These are phyloP conservation scores for Hapsidospora chrysogenum DNA, from an alignment of 495 filamentous ascomycete genomes.

Conservation along the genomic window DNA sequence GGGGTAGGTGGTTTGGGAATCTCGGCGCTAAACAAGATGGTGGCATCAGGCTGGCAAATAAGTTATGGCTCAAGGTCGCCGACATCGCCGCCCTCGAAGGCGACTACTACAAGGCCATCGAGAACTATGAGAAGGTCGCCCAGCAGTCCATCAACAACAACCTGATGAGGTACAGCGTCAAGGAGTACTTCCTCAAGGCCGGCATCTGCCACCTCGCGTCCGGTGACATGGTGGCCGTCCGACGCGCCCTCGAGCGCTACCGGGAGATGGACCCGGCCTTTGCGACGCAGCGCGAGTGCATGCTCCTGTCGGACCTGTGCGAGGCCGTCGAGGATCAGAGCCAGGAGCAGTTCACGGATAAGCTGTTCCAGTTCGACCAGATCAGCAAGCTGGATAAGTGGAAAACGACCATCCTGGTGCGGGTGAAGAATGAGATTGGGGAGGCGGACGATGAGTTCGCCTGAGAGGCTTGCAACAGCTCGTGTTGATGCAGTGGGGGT, in stretches of 20 bases:
- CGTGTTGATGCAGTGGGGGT: too few relatives aligned
- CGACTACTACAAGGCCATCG: slow-evolving; percentile 68
- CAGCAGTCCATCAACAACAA: slow-evolving; percentile 55
- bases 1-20: too few relatives aligned
- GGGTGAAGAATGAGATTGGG: slow-evolving; percentile 66
- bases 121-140: slow-evolving; percentile 67
- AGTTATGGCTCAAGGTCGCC: slow-evolving; percentile 73
- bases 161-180: slow-evolving; percentile 79
- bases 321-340: slow-evolving; percentile 56
- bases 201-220: slow-evolving; percentile 69
- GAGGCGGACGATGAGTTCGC: slow-evolving; percentile 45
- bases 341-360: slow-evolving; percentile 67
- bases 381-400: slow-evolving; percentile 86
- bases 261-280: slow-evolving; percentile 69
- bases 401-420: slow-evolving; percentile 76
- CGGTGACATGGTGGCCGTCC: slow-evolving; percentile 56
- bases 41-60: slow-evolving; percentile 57
- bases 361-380: slow-evolving; percentile 74
- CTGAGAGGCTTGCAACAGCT: slow-evolving; percentile 5
- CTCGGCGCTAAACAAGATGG: too few relatives aligned
- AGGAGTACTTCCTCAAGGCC: slow-evolving; percentile 85
- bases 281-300: slow-evolving; percentile 54
- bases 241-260: slow-evolving; percentile 65
- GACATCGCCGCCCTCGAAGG: slow-evolving; percentile 66
- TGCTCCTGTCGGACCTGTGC: slow-evolving; percentile 57